phyloP scores from a whole-genome alignment of 768 basidiomycete genomes.

The Lanmaoa pseudosensibilis region DNA sequence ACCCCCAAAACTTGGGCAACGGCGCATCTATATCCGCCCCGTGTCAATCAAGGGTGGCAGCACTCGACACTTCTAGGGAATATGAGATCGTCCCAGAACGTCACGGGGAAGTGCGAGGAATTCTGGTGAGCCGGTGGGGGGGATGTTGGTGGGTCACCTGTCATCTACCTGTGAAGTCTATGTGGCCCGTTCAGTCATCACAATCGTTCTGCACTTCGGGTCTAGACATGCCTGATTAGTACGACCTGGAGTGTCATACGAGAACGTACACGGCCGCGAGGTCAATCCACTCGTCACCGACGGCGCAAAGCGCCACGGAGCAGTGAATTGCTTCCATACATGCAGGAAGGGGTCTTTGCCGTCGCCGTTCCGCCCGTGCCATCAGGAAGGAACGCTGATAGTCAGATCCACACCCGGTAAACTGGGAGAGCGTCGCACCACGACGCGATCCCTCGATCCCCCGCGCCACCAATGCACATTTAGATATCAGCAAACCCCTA shows the following conservation, averaged over 20 bases:
- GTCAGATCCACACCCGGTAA: neutral
- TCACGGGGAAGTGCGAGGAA: neutral
- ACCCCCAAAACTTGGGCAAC: neutral
- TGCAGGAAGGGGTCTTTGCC: neutral
- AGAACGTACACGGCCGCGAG: conserved; percentile 1
- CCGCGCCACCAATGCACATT: neutral
- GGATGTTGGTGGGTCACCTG: neutral
- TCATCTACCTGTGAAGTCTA: too few species aligned
- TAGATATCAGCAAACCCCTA: neutral
- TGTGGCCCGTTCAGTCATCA: neutral
- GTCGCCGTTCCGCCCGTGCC: neutral
- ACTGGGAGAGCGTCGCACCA: neutral
- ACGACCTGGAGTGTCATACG: neutral
- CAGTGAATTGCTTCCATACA: neutral
- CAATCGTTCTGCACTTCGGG: conserved; percentile 3
- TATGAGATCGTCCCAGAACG: neutral
- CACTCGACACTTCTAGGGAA: neutral
- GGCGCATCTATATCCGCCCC: neutral
- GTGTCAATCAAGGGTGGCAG: neutral
- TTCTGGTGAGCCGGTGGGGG: neutral
- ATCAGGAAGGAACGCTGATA: neutral
- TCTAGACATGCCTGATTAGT: neutral
- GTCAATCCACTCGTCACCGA: conserved; percentile 9
- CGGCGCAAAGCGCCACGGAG: conserved; percentile 1
- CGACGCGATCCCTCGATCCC: neutral